Conservation (phyloP, 1,284 basidiomycete species). For the Filobasidium uniguttulatum region DNA sequence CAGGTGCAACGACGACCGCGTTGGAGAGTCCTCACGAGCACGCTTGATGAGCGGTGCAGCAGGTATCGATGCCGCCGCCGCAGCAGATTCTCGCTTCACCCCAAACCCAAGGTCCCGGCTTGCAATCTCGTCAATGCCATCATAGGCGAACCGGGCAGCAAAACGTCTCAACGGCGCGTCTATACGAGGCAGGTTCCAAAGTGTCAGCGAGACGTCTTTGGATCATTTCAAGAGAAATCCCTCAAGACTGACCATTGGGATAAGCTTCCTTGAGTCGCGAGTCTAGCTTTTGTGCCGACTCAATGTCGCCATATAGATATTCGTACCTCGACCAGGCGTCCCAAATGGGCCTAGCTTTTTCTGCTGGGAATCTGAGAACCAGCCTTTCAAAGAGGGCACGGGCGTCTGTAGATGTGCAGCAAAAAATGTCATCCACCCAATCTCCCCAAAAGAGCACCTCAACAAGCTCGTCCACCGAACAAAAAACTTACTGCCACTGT, state of each 20-base stretch:
- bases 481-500: conserved; percentile 66
- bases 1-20: too few species aligned
- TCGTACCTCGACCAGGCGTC: conserved; percentile 92
- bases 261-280: conserved; percentile 75
- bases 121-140: conserved; percentile 76
- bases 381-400: conserved; percentile 84
- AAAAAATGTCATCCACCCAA: too few species aligned
- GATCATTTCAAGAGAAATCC: too few species aligned
- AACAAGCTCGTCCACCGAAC: background rate
- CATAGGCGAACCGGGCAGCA: conserved; percentile 76
- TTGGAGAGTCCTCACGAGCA: conserved; percentile 13
- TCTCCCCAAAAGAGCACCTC: background rate
- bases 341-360: conserved; percentile 76
- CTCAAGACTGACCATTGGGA: conserved; percentile 55
- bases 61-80: conserved; percentile 4
- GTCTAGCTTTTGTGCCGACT: conserved; percentile 77
- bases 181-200: conserved; percentile 27
- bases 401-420: conserved; percentile 50
- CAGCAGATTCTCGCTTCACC: conserved; percentile 23
- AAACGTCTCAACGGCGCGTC: conserved; percentile 84
- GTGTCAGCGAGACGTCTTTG: background rate
- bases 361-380: conserved; percentile 53
- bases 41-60: conserved; percentile 7
- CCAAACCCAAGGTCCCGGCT: conserved; percentile 73
- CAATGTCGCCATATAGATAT: conserved; percentile 87